Evolutionary conservation across 2,329 filamentous ascomycete genomes (phyloP), one percentile per base, ranked within the genome.

Genomic region (Ascochyta koolunga): DNA sequence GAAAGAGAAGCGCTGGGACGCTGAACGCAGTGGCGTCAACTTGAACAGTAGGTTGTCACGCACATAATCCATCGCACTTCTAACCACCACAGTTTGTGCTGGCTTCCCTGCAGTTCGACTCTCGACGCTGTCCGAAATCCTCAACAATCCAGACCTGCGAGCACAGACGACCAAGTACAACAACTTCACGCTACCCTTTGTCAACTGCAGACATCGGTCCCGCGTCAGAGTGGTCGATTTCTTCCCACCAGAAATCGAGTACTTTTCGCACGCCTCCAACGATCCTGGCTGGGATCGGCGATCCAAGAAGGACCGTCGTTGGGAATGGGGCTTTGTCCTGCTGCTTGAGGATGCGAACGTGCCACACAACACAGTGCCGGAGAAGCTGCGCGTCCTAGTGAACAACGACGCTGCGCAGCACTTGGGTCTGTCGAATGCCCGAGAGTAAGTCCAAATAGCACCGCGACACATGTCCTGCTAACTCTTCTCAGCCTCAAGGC

Each of bases 311-410:
- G 29, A 76, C 43, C 81, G 83, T 31, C 49, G 72, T 7, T 96
- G 91, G 89, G 86, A 95, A 72, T 97, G 93, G 93, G 83, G 84
- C 13, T 97, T 97, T 73, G 85, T 84, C 19, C 80, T 98, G 21
- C 80, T 89, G 11, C 83, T 97, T 1, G 89, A 96, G 73, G 90
- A 93, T 60, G 86, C 83, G 0, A 71, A 76, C 21, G 33, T 65
- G 9, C 56, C 66, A 7, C 56, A 61, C 4, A 62, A 27, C 68
- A 76, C 38, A 29, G 53, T 56, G 2, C 60, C 66, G 2, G 59
- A 66, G 19, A 61, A 79, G 24, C 69, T 93, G 45, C 91, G 89
- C 80, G 82, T 89, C 3, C 78, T 89, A 5, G 87, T 97, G 1
- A 82, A 87, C 3, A 82, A 87, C 50, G 52, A 72, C 5, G 78